phyloP scores from a whole-genome alignment of 1,139 yeast genomes.

The Diutina siamensis region DNA sequence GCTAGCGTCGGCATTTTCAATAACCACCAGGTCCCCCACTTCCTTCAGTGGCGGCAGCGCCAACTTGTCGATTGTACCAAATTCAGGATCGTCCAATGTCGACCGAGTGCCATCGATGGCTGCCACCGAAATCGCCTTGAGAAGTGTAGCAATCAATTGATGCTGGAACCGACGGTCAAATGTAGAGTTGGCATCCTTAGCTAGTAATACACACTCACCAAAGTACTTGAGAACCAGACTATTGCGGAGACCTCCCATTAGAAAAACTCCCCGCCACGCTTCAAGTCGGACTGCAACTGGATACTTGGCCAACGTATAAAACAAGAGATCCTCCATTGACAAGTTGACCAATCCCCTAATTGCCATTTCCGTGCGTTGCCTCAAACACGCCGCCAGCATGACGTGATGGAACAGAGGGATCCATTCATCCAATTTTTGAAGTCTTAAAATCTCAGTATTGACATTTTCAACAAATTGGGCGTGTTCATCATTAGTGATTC shows the following conservation, averaged over 20 bases:
- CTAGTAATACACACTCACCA: conserved; percentile 46
- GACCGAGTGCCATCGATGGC: conserved; percentile 54
- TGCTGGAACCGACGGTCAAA: conserved; percentile 39
- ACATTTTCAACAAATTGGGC: conserved; percentile 19
- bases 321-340: conserved; percentile 37
- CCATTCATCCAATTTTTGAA: conserved; percentile 78
- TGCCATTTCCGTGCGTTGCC: conserved; percentile 50
- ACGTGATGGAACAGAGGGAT: conserved; percentile 60
- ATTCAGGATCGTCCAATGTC: conserved; percentile 47
- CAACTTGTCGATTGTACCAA: conserved; percentile 24
- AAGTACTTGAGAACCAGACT: conserved; percentile 47
- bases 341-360: conserved; percentile 43
- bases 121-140: conserved; percentile 49
- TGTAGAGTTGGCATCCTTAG: conserved; percentile 2
- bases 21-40: conserved; percentile 3
- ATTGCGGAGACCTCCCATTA: conserved; percentile 70
- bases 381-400: conserved; percentile 46
- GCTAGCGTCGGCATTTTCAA: conserved; percentile 5
- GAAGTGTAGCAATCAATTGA: conserved; percentile 36
- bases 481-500: conserved; percentile 8
- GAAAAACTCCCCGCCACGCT: conserved; percentile 60
- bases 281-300: conserved; percentile 46
- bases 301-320: conserved; percentile 39
- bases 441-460: conserved; percentile 47
- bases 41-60: not conserved